These are phyloP conservation scores for Lactuca saligna DNA, from an alignment of 129 eudicot species.

Conservation along the genomic window DNA sequence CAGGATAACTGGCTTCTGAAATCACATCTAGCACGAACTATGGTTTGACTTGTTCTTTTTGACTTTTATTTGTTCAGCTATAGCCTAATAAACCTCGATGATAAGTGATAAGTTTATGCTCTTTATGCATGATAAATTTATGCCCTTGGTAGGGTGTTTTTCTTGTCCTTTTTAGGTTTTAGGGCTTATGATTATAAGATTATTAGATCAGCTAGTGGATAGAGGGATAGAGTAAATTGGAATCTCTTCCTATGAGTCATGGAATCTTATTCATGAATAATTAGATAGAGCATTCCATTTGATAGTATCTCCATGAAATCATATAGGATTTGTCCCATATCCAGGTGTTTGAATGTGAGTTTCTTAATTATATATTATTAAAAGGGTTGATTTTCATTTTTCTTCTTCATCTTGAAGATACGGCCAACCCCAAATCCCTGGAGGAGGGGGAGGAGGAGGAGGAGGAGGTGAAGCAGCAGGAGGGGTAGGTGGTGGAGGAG, in stretches of 20 bases:
- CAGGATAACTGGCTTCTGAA: conserved; percentile 11
- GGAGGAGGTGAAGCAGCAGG: conserved; percentile 46
- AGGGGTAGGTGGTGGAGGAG: conserved; percentile 41
- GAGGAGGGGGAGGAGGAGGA: conserved; percentile 61
- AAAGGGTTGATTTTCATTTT: neutral
- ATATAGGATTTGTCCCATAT: too few relatives aligned
- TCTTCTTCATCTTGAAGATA: conserved; percentile 42
- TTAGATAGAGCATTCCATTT: too few relatives aligned
- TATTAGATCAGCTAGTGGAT: neutral
- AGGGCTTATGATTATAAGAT: conserved; percentile 22
- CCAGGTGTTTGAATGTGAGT: conserved; percentile 3
- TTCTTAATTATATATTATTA: neutral
- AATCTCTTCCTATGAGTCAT: too few relatives aligned
- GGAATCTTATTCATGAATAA: too few relatives aligned
- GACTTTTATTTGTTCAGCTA: neutral
- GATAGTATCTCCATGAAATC: too few relatives aligned
- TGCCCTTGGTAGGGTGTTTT: neutral
- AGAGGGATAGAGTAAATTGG: neutral
- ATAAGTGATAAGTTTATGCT: conserved; percentile 7
- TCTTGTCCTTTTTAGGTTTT: conserved; percentile 18
- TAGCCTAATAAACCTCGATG: neutral
- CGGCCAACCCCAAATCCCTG: conserved; percentile 61
- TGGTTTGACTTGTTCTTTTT: conserved; percentile 10
- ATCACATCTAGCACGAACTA: conserved; percentile 17
- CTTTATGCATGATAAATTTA: conserved; percentile 2